Evolutionary conservation across 495 filamentous ascomycete genomes (phyloP).

Genomic region (Beverwykella pulmonaria): DNA sequence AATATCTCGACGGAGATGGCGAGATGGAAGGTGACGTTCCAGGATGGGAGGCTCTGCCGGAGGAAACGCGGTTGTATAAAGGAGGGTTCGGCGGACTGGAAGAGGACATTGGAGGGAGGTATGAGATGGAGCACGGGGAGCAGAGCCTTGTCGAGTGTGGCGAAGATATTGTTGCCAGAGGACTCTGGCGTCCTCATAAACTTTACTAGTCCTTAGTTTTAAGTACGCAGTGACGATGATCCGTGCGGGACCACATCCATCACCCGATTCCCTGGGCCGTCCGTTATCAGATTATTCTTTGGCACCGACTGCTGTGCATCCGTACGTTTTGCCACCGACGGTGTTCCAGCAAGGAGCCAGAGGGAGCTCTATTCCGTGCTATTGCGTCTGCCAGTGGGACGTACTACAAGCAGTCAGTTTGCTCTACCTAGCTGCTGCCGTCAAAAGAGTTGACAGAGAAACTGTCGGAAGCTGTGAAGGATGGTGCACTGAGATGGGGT

Average conservation of each 20-base stretch:
- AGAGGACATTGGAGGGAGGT: neutral
- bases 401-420: too few species aligned
- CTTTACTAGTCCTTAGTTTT: slow-evolving; percentile 41
- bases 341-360: too few species aligned
- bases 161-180: neutral
- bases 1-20: neutral
- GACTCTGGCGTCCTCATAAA: slow-evolving; percentile 46
- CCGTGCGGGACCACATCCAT: slow-evolving; percentile 14
- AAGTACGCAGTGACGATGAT: neutral
- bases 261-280: slow-evolving; percentile 8
- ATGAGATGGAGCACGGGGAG: neutral
- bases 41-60: slow-evolving; percentile 4
- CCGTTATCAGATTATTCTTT: neutral
- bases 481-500: too few species aligned
- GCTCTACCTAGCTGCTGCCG: too few species aligned
- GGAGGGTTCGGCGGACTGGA: neutral
- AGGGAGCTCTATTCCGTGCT: too few species aligned
- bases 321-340: too few species aligned
- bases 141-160: neutral
- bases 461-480: too few species aligned
- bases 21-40: slow-evolving; percentile 11
- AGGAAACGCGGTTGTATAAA: neutral
- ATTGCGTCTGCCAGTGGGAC: too few species aligned
- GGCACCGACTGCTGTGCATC: neutral
- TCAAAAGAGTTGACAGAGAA: too few species aligned